phyloP scores from a whole-genome alignment of 176 grass and related monocot species.

The Chloris gayana region DNA sequence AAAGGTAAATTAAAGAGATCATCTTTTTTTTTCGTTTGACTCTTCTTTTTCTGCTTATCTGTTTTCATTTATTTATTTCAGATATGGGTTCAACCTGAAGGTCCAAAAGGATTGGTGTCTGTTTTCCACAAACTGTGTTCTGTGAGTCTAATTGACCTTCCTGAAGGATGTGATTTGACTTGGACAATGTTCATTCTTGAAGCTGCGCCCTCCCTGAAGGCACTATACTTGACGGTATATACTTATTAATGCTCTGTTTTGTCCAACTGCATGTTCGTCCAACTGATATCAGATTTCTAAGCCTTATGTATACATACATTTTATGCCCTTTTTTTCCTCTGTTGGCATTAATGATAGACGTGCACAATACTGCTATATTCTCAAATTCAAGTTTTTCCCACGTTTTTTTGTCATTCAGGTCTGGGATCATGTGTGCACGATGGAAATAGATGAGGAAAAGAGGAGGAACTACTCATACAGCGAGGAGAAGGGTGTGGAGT shows the following conservation, averaged over 20 bases:
- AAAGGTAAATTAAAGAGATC: not conserved
- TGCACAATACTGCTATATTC: too few relatives aligned
- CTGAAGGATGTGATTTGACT: constrained; percentile 1
- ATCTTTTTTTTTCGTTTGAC: too few relatives aligned
- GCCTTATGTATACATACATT: too few relatives aligned
- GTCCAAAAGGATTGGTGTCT: not conserved
- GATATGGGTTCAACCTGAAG: not conserved
- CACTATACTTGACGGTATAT: not conserved
- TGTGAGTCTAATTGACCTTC: not conserved
- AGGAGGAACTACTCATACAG: not conserved
- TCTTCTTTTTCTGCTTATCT: too few relatives aligned
- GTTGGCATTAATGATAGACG: too few relatives aligned
- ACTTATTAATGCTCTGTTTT: not conserved
- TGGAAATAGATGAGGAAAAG: not conserved
- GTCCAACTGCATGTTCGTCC: not conserved
- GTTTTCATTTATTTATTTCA: not conserved
- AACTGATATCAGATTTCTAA: too few relatives aligned
- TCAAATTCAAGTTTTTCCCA: too few relatives aligned
- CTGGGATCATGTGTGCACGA: not conserved
- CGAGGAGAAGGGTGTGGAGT: not conserved
- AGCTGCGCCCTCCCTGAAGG: not conserved
- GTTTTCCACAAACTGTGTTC: not conserved
- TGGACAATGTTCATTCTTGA: not conserved
- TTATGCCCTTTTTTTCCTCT: too few relatives aligned
- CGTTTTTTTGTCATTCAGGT: not conserved